Base-by-base conservation (phyloP, 148 eudicot species). In the Chenopodium berlandieri region DNA sequence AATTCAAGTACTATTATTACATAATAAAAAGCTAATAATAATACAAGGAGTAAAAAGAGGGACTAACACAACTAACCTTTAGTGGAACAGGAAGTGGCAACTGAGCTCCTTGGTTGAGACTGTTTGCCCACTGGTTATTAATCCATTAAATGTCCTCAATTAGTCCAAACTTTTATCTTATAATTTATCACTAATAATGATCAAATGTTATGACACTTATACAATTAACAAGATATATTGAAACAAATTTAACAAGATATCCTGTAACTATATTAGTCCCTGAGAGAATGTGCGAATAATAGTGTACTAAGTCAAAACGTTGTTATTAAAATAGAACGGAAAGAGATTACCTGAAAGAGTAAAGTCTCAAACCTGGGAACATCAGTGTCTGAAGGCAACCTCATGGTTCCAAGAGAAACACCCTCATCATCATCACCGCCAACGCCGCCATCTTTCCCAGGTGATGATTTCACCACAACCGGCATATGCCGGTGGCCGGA, bases 21-120 rank as follows among this genome's bases (percentile, higher is more conserved):
- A 37, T 37, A 37, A 37, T 37, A 60, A 60, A 60, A 60, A 4
- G 65, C 7, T 4, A 22, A 60, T 7, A 19, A 4, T 17, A 19
- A 60, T 37, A 34, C 52, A 75, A 75, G 10, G 3, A 30, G 0
- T 25, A 13, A 14, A 31, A 58, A 34, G 68, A 23, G 22, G 31
- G 44, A 27, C 11, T 7, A 37, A 76, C 52, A 79, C 0, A 50
- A 86, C 92, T 52, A 40, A 94, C 98, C 98, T 95, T 95, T 7
- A 95, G 82, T 69, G 99, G 97, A 79, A 88, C 27, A 47, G 99
- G 99, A 77, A 93, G 91, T 50, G 99, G 99, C 82, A 95, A 72
- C 67, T 89, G 92, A 60, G 98, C 95, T 85, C 98, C 98, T 91
- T 95, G 98, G 90, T 90, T 89, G 73, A 95, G 89, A 85, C 98